phyloP scores from a whole-genome alignment of 1,284 basidiomycete species.

The Xerocomus alliaceus region DNA sequence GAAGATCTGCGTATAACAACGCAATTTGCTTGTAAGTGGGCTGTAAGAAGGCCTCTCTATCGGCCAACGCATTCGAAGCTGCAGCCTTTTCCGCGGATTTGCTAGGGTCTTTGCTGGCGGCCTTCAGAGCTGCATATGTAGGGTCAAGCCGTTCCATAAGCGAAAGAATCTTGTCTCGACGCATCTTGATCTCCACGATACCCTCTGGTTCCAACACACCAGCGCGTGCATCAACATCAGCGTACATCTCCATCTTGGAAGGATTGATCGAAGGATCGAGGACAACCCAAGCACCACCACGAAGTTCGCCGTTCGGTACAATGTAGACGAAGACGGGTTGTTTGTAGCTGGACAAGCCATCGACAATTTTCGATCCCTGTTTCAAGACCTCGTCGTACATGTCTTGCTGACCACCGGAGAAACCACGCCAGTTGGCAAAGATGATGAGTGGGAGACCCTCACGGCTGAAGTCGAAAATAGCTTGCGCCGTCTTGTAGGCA shows the following conservation, averaged over 20 bases:
- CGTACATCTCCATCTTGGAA: constrained; percentile 99
- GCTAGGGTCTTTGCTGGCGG: constrained; percentile 75
- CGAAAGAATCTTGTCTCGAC: constrained; percentile 86
- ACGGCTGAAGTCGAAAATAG: constrained; percentile 98
- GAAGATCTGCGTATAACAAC: constrained; percentile 94
- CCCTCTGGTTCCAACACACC: constrained; percentile 99
- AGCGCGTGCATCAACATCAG: constrained; percentile 93
- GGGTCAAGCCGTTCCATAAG: constrained; percentile 95
- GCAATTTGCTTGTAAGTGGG: constrained; percentile 96
- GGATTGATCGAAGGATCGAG: constrained; percentile 97
- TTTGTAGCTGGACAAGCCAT: constrained; percentile 95
- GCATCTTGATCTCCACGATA: constrained; percentile 93
- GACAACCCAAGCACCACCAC: constrained; percentile 99
- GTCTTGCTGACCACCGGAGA: constrained; percentile 99
- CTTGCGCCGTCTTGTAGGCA: constrained; percentile 99
- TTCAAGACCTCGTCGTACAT: constrained; percentile 97
- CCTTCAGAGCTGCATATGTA: constrained; percentile 84
- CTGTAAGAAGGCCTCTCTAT: constrained; percentile 83
- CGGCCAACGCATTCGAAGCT: constrained; percentile 72
- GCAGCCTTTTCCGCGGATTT: constrained; percentile 75
- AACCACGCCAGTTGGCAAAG: constrained; percentile 99
- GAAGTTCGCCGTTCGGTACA: constrained; percentile 97
- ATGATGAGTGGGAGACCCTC: constrained; percentile 97
- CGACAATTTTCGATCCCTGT: constrained; percentile 97
- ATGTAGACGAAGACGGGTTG: constrained; percentile 99